Conservation (phyloP, 2,329 filamentous ascomycete genomes). For the Macrophomina phaseolina region DNA sequence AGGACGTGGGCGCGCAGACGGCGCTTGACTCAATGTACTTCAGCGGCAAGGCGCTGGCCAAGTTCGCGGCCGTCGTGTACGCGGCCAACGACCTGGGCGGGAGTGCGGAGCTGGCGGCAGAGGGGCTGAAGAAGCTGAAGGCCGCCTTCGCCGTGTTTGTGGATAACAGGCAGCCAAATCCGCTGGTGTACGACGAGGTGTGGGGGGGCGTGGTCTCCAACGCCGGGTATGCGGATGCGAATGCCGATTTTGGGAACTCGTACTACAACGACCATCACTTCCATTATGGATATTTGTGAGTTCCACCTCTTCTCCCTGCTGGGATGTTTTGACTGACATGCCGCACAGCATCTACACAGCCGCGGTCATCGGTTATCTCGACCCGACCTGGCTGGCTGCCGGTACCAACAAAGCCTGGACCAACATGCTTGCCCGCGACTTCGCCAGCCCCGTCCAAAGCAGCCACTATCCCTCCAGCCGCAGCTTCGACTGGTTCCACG, state of each 20-base stretch:
- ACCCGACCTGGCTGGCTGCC: constrained; percentile 76
- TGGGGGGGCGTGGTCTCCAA: constrained; percentile 88
- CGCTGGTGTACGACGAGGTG: constrained; percentile 61
- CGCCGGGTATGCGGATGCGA: constrained; percentile 73
- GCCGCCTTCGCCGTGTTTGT: constrained; percentile 58
- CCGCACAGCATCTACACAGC: constrained; percentile 64
- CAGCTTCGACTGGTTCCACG: constrained; percentile 86
- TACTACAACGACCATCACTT: constrained; percentile 77
- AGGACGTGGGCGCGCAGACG: constrained; percentile 75
- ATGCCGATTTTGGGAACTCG: constrained; percentile 88
- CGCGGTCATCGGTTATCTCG: constrained; percentile 81
- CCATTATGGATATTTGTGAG: constrained; percentile 61
- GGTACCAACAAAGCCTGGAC: constrained; percentile 77
- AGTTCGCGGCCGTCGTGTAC: constrained; percentile 54
- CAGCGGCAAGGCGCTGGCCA: constrained; percentile 53
- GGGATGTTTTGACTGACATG: neutral
- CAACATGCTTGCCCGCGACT: constrained; percentile 82
- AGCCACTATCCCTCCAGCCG: constrained; percentile 73
- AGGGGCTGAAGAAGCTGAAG: constrained; percentile 58
- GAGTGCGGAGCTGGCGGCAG: constrained; percentile 60
- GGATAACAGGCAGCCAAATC: constrained; percentile 54
- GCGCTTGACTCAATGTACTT: constrained; percentile 78
- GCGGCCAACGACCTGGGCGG: constrained; percentile 62
- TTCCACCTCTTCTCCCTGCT: constrained; percentile 69
- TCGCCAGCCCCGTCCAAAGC: constrained; percentile 77